These are phyloP conservation scores for Tuber magnatum DNA, from an alignment of 495 filamentous ascomycete species.

Conservation along the genomic window DNA sequence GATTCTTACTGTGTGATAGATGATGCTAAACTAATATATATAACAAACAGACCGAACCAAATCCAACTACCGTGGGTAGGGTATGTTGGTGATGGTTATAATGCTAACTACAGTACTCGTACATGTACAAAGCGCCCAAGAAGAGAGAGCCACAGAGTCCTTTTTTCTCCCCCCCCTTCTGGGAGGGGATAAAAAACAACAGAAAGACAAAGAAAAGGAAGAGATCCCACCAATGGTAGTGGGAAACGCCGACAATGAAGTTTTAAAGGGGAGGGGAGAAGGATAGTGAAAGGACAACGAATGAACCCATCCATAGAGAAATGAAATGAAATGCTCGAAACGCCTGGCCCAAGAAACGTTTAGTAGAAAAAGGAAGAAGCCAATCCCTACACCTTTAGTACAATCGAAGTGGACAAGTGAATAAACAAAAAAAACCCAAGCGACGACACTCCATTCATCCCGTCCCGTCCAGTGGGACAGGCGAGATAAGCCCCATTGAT, in stretches of 20 bases:
- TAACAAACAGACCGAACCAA: neutral
- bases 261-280: neutral
- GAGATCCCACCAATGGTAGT: neutral
- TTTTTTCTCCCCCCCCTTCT: neutral
- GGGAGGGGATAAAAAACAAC: neutral
- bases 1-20: neutral
- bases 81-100: neutral
- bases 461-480: neutral
- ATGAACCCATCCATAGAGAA: constrained; percentile 1
- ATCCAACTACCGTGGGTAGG: neutral
- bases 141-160: neutral
- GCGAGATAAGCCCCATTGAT: neutral
- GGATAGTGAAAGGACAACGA: neutral
- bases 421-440: neutral
- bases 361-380: neutral
- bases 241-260: neutral
- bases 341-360: neutral
- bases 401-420: neutral
- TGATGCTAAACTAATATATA: neutral
- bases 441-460: neutral
- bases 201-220: neutral
- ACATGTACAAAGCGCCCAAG: neutral
- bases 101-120: neutral
- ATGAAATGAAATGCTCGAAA: neutral
- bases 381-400: neutral